Evolutionary conservation across 2,329 filamentous ascomycete species (phyloP).

Genomic region (Myriosclerotinia scirpicola): DNA sequence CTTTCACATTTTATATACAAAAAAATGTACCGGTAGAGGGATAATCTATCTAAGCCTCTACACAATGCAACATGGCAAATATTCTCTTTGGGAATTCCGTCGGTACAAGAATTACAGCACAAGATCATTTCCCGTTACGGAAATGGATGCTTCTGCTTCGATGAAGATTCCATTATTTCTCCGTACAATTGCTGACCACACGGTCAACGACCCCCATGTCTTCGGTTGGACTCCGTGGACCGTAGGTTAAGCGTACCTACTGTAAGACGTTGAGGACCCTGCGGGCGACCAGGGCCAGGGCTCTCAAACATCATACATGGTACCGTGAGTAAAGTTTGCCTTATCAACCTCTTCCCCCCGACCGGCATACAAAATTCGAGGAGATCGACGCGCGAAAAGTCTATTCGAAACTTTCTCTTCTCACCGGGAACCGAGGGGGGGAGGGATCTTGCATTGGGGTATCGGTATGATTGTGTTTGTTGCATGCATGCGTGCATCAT

Average conservation of each 20-base stretch:
- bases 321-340: background rate
- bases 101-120: background rate
- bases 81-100: background rate
- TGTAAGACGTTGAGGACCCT: background rate
- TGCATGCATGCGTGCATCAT: too few relatives aligned
- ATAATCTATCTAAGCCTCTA: background rate
- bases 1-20: background rate
- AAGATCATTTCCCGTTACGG: background rate
- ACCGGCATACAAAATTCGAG: background rate
- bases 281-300: too few relatives aligned
- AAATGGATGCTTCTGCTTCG: slow-evolving; percentile 2
- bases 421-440: too few relatives aligned
- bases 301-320: too few relatives aligned
- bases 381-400: background rate
- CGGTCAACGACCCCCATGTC: too few relatives aligned
- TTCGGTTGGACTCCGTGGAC: too few relatives aligned
- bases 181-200: too few relatives aligned
- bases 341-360: background rate
- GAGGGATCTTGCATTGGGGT: background rate
- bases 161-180: too few relatives aligned
- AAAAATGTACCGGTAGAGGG: too few relatives aligned
- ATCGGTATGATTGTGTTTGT: too few relatives aligned
- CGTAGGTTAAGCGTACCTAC: background rate
- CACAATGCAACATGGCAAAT: too few relatives aligned
- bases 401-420: background rate